Percentiles rank a stretch among this genome's conserved stretches.
Evolutionary conservation across 352 stramenopile genomes (phyloP).

Genomic region (Nothophytophthora sp.): DNA sequence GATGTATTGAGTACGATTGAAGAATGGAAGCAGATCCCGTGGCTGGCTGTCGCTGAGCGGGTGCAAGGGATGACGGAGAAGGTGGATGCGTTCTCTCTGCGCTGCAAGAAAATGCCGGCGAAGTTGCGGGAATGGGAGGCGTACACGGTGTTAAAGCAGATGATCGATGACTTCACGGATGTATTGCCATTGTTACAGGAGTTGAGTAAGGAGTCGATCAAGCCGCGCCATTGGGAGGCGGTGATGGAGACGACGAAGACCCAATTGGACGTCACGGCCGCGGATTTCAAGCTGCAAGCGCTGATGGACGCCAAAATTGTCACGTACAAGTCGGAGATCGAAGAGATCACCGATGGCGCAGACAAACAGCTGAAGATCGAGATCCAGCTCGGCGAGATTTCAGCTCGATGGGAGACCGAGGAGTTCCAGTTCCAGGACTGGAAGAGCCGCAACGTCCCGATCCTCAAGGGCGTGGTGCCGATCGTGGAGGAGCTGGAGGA

Average conservation of each 20-base stretch:
- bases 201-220: constrained; percentile 97
- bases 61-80: constrained; percentile 97
- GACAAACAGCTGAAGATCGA: constrained; percentile 99
- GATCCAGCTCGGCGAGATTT: constrained; percentile 93
- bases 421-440: constrained; percentile 96
- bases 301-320: constrained; percentile 95
- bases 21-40: constrained; percentile 97
- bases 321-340: constrained; percentile 92
- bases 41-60: constrained; percentile 92
- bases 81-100: constrained; percentile 94
- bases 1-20: constrained; percentile 97
- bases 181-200: constrained; percentile 96
- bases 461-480: constrained; percentile 95
- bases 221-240: constrained; percentile 96
- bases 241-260: constrained; percentile 95
- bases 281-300: constrained; percentile 96
- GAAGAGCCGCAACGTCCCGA: constrained; percentile 94
- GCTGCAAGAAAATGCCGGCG: constrained; percentile 97
- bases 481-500: constrained; percentile 98
- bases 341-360: constrained; percentile 97
- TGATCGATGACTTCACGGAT: constrained; percentile 98
- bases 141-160: constrained; percentile 95
- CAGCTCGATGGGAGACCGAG: constrained; percentile 92
- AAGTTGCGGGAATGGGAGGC: constrained; percentile 97
- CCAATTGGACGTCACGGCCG: constrained; percentile 92